Percentiles rank a stretch among this genome's conserved stretches.
Evolutionary conservation across 1,139 yeast species (phyloP).

Genomic region (Hansenula anomala): DNA sequence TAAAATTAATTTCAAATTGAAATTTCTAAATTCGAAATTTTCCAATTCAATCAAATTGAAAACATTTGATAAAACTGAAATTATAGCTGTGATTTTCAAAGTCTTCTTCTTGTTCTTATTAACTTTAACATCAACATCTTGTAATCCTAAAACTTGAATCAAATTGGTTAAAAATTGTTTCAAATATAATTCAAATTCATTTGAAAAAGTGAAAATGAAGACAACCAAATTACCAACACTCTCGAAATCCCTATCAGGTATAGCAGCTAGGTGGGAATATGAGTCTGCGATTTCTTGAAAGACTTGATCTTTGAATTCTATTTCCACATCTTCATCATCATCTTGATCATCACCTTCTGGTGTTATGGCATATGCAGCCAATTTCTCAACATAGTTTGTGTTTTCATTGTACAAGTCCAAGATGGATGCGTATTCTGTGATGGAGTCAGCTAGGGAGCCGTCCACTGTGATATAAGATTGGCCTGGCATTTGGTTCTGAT

Average conservation of each 20-base stretch:
- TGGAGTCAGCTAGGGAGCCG: constrained; percentile 12
- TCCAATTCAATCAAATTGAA: constrained; percentile 12
- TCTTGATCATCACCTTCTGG: constrained; percentile 3
- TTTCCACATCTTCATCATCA: constrained; percentile 10
- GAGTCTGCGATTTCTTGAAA: constrained; percentile 9
- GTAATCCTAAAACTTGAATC: constrained; percentile 1
- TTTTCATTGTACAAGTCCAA: constrained; percentile 12
- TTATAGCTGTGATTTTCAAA: constrained; percentile 8
- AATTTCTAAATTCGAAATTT: constrained; percentile 6
- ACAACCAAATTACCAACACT: constrained; percentile 14
- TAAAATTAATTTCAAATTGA: constrained; percentile 9
- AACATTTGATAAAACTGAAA: constrained; percentile 14
- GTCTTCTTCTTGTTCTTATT: constrained; percentile 16
- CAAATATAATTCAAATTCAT: constrained; percentile 7
- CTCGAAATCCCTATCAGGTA: constrained; percentile 19
- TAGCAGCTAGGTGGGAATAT: constrained; percentile 3
- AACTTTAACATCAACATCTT: constrained; percentile 2
- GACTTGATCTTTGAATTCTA: constrained; percentile 11
- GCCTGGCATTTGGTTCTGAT: constrained; percentile 13
- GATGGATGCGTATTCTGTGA: constrained; percentile 14
- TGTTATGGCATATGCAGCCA: constrained; percentile 6
- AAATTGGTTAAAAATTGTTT: constrained; percentile 6
- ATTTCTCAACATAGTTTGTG: constrained; percentile 6
- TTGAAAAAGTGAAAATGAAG: constrained; percentile 11
- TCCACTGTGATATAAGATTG: constrained; percentile 16